Evolutionary conservation across 768 basidiomycete genomes (phyloP).

Genomic region (Grammothele lineata): DNA sequence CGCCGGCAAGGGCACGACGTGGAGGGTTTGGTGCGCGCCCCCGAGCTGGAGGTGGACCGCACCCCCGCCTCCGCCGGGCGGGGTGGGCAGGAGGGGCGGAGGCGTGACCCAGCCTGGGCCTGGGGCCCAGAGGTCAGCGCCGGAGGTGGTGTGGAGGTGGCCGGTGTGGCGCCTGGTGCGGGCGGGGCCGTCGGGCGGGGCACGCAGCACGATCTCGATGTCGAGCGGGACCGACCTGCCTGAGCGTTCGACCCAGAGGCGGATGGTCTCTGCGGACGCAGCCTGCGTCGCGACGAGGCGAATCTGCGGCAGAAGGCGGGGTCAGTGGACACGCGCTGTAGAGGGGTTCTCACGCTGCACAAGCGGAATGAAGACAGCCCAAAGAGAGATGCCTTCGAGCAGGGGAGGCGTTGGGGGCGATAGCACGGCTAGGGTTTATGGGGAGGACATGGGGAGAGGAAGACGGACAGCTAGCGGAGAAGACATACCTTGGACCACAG

Average conservation of each 20-base stretch:
- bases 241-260: conserved; percentile 80
- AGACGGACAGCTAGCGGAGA: too few species aligned
- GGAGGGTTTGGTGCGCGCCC: conserved; percentile 7
- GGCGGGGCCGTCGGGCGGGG: conserved; percentile 10
- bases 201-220: conserved; percentile 71
- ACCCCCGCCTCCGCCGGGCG: conserved; percentile 1
- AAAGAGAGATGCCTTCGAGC: background rate
- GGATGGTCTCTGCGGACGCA: conserved; percentile 72
- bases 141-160: conserved; percentile 2
- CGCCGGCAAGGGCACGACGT: conserved; percentile 9
- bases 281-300: conserved; percentile 67
- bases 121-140: background rate
- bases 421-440: conserved; percentile 1
- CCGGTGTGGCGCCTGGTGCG: conserved; percentile 7
- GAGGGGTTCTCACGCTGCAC: background rate
- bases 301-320: conserved; percentile 42
- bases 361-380: conserved; percentile 7
- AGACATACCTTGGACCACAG: conserved; percentile 71
- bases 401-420: background rate
- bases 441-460: background rate
- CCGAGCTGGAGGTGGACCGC: conserved; percentile 11
- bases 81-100: conserved; percentile 3
- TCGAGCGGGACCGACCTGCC: conserved; percentile 68
- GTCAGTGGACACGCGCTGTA: background rate
- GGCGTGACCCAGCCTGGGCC: conserved; percentile 10